A percentile compares a stretch with the other conserved stretches of the same genome.
phyloP scores from a whole-genome alignment of 192 early-diverging fungal species.

The Obelidium mucronatum region DNA sequence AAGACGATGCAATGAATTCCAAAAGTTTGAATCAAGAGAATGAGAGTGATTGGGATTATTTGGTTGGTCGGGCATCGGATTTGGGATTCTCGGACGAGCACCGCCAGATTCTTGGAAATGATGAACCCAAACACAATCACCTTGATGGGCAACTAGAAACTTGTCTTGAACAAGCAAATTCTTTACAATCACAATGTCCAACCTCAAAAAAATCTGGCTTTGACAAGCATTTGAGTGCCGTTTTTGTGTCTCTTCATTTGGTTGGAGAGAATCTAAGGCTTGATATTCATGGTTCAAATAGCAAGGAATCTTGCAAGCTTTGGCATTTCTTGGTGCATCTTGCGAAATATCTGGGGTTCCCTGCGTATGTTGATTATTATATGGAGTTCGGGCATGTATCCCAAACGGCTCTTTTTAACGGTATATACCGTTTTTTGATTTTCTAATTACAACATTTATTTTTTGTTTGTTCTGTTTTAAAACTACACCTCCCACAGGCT shows the following conservation, averaged over 20 bases:
- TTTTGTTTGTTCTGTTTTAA: too few species aligned
- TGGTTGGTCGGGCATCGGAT: neutral
- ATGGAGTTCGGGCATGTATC: neutral
- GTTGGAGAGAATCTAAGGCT: neutral
- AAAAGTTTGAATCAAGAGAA: too few species aligned
- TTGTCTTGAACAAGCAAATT: neutral
- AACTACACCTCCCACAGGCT: too few species aligned
- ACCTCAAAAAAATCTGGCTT: neutral
- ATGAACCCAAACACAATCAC: neutral
- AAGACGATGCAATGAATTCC: neutral
- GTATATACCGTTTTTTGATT: too few species aligned
- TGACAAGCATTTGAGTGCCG: neutral
- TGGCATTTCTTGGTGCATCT: neutral
- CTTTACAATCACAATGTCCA: too few species aligned
- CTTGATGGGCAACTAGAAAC: neutral
- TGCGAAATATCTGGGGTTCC: neutral
- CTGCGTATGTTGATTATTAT: neutral
- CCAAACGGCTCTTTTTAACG: neutral
- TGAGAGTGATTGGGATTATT: neutral
- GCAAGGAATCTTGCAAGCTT: neutral
- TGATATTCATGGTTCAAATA: neutral
- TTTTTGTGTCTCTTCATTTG: neutral
- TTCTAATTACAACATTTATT: too few species aligned
- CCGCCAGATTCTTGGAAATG: neutral
- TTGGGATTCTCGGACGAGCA: neutral